phyloP scores from a whole-genome alignment of 345 rosid species.

The Populus nigra region DNA sequence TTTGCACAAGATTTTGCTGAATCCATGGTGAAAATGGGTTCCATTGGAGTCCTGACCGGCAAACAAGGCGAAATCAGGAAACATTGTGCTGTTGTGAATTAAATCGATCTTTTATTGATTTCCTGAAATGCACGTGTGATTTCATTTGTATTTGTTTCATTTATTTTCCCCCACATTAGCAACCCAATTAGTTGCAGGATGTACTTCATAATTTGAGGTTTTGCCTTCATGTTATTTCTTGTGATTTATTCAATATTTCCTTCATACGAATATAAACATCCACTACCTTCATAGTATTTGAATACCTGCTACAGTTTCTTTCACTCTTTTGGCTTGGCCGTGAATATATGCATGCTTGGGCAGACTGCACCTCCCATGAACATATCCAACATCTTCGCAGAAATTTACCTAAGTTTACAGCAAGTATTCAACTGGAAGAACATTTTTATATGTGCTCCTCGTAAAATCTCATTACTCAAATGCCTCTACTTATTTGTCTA shows the following conservation, averaged over 20 bases:
- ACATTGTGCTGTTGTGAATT: constrained; percentile 14
- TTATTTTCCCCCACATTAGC: too few species aligned
- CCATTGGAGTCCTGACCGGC: constrained; percentile 21
- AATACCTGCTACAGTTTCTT: too few species aligned
- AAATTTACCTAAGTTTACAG: not conserved
- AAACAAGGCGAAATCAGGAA: constrained; percentile 26
- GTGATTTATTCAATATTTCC: not conserved
- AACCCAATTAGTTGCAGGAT: too few species aligned
- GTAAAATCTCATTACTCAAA: too few species aligned
- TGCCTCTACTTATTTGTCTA: too few species aligned
- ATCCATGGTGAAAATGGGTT: constrained; percentile 19
- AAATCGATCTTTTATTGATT: not conserved
- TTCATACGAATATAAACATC: not conserved
- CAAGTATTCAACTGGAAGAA: not conserved
- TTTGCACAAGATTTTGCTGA: constrained; percentile 28
- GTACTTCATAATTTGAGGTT: not conserved
- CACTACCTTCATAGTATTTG: not conserved
- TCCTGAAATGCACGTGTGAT: not conserved
- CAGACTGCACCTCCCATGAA: too few species aligned
- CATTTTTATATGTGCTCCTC: not conserved
- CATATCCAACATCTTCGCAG: not conserved
- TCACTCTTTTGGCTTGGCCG: too few species aligned
- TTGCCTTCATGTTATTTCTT: not conserved
- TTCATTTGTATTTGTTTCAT: too few species aligned
- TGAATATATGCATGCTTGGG: too few species aligned